Evolutionary conservation across 805 yeast genomes (phyloP), one percentile per base, ranked within the genome.

Genomic region (Candida arabinofermentans): DNA sequence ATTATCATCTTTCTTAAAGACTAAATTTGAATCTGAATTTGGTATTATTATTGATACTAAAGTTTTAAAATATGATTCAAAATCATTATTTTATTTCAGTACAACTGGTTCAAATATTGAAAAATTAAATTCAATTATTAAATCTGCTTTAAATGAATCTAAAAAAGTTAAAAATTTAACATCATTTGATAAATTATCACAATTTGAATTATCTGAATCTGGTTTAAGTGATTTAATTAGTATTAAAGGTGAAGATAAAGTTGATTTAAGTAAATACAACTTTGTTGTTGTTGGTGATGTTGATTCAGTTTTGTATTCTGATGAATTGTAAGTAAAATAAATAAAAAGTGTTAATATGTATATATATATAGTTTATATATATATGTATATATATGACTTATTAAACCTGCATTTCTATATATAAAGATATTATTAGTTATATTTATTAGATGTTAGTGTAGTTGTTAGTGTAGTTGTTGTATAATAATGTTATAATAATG

Each of bases 251-350:
- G 58, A 66, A 29, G 41, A 48, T 26, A 50, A 65, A 19, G 72
- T 67, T 40, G 66, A 69, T 48, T 54, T 57, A 35, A 66, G 71
- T 61, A 79, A 79, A 59, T 82, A 81, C 72, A 88, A 83, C 72
- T 82, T 85, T 39, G 37, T 32, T 17, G 96, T 93, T 49, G 82
- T 87, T 48, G 99, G 98, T 69, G 83, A 88, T 66, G 79, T 83
- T 47, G 83, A 81, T 61, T 80, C 79, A 52, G 79, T 91, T 70
- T 97, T 99, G 59, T 85, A 74, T 66, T 83, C 84, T 58, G 89
- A 85, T 66, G 96, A 93, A 72, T 82, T 91, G 69, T 86, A 84
- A 65, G 37, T 42, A 10, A 12, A 10, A 12, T 27, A n/a, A 27
- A 27, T 9, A 27, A 27, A 27, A 27, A 27, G n/a, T n/a, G n/a